Evolutionary conservation across 2,329 filamentous ascomycete genomes (phyloP).

Genomic region (Talaromyces atroroseus): DNA sequence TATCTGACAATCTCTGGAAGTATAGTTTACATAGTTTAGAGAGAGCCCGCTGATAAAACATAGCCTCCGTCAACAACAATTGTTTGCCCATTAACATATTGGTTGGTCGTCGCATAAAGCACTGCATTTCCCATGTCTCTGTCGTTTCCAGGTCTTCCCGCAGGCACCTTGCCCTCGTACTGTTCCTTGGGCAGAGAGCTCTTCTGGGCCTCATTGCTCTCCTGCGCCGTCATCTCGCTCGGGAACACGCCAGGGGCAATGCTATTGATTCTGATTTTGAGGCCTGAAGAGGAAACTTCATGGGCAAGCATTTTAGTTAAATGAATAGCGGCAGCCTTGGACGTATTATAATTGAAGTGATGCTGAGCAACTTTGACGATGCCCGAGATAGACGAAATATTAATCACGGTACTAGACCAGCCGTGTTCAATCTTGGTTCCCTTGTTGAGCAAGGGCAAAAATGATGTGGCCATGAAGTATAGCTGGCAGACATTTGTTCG

Average conservation of each 20-base stretch:
- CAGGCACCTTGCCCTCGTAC: conserved; percentile 58
- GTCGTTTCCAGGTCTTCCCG: conserved; percentile 56
- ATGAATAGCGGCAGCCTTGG: conserved; percentile 69
- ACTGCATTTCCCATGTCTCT: conserved; percentile 65
- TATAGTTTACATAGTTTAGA: too few relatives aligned
- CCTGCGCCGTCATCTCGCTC: conserved; percentile 59
- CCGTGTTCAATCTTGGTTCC: conserved; percentile 57
- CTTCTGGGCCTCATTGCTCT: conserved; percentile 58
- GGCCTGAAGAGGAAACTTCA: conserved; percentile 57
- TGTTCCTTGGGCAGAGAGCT: conserved; percentile 55
- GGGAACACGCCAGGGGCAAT: conserved; percentile 67
- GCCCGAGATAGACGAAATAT: conserved; percentile 67
- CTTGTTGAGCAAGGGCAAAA: conserved; percentile 62
- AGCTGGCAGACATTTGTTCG: conserved; percentile 69
- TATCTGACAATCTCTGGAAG: too few relatives aligned
- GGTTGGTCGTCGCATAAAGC: conserved; percentile 46
- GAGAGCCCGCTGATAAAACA: conserved; percentile 32
- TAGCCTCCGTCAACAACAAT: conserved; percentile 50
- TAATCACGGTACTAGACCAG: conserved; percentile 59
- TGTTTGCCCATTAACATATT: conserved; percentile 50
- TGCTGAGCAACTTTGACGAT: conserved; percentile 68
- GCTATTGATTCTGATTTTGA: conserved; percentile 56
- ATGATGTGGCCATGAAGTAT: conserved; percentile 69
- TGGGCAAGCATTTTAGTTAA: conserved; percentile 65
- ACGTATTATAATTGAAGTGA: conserved; percentile 73